phyloP scores from a whole-genome alignment of 441 rosid genomes.

The Gossypium schwendimanii region DNA sequence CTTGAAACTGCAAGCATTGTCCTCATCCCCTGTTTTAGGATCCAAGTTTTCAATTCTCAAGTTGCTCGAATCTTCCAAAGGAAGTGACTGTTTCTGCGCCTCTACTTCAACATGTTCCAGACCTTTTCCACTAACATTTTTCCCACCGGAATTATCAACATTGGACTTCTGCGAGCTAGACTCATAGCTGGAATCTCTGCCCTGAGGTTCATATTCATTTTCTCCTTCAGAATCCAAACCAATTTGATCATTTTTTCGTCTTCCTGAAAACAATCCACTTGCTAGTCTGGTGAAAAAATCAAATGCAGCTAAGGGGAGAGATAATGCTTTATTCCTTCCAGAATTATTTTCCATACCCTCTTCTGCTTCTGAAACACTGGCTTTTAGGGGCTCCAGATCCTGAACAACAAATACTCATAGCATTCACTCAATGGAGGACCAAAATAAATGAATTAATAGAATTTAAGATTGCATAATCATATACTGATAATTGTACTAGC shows the following conservation, averaged over 20 bases:
- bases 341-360: conserved; percentile 37
- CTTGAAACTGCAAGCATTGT: conserved; percentile 44
- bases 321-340: conserved; percentile 62
- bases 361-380: conserved; percentile 37
- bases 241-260: conserved; percentile 47
- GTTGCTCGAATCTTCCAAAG: conserved; percentile 23
- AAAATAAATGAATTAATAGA: not conserved
- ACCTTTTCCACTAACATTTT: conserved; percentile 26
- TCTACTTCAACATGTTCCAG: conserved; percentile 27
- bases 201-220: conserved; percentile 33
- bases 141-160: conserved; percentile 28
- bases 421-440: conserved; percentile 15
- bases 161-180: conserved; percentile 38
- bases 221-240: conserved; percentile 42
- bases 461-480: not conserved
- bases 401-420: conserved; percentile 29
- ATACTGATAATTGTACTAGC: conserved; percentile 6
- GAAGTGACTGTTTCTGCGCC: conserved; percentile 26
- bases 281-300: conserved; percentile 82
- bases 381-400: conserved; percentile 43
- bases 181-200: conserved; percentile 35
- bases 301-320: conserved; percentile 87
- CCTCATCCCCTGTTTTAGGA: conserved; percentile 25
- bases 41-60: conserved; percentile 34
- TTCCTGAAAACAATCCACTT: conserved; percentile 72